phyloP scores from a whole-genome alignment of 139 green algal genomes.

The Haematococcus lacustris region DNA sequence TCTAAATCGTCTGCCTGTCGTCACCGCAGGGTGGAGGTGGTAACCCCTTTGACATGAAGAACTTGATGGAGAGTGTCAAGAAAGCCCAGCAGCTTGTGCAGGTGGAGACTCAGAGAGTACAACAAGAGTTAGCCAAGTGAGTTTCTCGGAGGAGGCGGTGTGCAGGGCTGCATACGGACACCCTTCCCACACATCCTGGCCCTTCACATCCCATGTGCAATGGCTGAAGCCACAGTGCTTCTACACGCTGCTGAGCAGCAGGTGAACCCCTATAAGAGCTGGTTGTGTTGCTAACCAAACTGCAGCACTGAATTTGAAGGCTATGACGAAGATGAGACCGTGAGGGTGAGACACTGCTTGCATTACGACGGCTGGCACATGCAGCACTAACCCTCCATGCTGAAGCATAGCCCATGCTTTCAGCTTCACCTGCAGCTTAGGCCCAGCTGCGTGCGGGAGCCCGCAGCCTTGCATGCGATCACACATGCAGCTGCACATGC shows the following conservation, averaged over 20 bases:
- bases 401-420: too few species aligned
- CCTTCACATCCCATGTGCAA: neutral
- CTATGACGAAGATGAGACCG: slow-evolving; percentile 84
- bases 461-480: too few species aligned
- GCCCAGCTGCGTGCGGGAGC: too few species aligned
- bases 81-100: slow-evolving; percentile 91
- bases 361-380: neutral
- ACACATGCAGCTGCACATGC: too few species aligned
- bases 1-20: neutral
- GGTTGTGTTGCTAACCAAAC: neutral
- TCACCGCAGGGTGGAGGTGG: slow-evolving; percentile 20
- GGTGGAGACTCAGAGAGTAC: slow-evolving; percentile 80
- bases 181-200: neutral
- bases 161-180: neutral
- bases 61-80: slow-evolving; percentile 86
- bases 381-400: too few species aligned
- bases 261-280: neutral
- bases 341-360: slow-evolving; percentile 39
- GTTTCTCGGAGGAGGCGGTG: neutral
- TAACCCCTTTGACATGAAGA: slow-evolving; percentile 76
- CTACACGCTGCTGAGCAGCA: neutral
- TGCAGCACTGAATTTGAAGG: slow-evolving; percentile 86
- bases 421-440: too few species aligned
- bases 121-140: slow-evolving; percentile 79
- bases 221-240: neutral